These are phyloP conservation scores for Macrolepiota albuminosa DNA, from an alignment of 768 basidiomycete species.

Conservation along the genomic window DNA sequence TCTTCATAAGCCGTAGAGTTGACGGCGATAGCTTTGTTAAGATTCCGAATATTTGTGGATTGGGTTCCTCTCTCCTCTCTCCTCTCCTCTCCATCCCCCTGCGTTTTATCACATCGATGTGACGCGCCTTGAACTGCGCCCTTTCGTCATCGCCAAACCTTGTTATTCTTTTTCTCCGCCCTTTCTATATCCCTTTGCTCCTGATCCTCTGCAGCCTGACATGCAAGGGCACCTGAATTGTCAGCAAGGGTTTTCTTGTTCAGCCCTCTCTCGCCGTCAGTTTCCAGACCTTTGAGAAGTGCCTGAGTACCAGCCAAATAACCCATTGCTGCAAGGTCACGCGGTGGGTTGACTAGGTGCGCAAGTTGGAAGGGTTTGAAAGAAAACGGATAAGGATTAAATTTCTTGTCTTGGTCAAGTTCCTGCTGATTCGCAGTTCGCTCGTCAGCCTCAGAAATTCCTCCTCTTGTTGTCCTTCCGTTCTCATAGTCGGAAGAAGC, in stretches of 20 bases:
- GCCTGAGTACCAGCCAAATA: conserved; percentile 67
- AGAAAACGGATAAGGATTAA: too few relatives aligned
- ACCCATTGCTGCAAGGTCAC: conserved; percentile 58
- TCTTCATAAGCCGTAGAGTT: conserved; percentile 97
- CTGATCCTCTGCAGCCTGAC: not conserved
- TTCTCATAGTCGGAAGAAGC: too few relatives aligned
- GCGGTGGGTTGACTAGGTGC: conserved; percentile 33
- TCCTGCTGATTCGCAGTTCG: too few relatives aligned
- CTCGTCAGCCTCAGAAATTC: too few relatives aligned
- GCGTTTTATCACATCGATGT: not conserved
- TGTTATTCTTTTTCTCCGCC: too few relatives aligned
- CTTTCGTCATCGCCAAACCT: too few relatives aligned
- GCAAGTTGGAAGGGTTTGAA: conserved; percentile 46
- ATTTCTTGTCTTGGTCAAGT: too few relatives aligned
- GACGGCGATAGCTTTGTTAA: conserved; percentile 84
- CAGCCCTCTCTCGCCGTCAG: too few relatives aligned
- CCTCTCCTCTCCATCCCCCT: conserved; percentile 10
- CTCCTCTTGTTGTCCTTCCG: too few relatives aligned
- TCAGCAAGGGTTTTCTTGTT: too few relatives aligned
- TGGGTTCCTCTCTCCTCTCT: conserved; percentile 26
- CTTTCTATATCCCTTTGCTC: conserved; percentile 21
- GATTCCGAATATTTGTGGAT: conserved; percentile 32
- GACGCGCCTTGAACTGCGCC: too few relatives aligned
- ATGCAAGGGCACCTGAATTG: too few relatives aligned
- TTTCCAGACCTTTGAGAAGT: conserved; percentile 47